Conservation (phyloP, 305 asterid species). For the Salvia sclarea region DNA sequence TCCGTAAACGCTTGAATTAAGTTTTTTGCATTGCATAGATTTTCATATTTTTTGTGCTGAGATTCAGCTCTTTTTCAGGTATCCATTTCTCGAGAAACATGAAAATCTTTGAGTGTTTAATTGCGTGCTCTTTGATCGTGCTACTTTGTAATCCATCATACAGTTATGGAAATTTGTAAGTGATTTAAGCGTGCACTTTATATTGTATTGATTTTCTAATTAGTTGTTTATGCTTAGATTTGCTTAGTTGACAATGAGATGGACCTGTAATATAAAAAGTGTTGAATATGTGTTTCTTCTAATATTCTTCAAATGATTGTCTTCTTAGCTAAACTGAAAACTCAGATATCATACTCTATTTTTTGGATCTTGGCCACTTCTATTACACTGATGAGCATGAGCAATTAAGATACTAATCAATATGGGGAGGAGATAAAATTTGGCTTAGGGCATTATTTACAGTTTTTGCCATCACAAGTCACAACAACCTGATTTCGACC, state of each 20-base stretch:
- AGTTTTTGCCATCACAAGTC: neutral
- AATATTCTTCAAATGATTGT: slow-evolving; percentile 2
- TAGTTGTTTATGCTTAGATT: neutral
- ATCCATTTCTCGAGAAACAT: slow-evolving; percentile 22
- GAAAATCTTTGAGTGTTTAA: slow-evolving; percentile 34
- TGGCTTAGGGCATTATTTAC: neutral
- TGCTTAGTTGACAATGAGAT: neutral
- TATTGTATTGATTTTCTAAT: slow-evolving; percentile 6
- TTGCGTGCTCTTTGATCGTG: slow-evolving; percentile 25
- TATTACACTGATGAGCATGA: neutral
- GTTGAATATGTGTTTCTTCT: neutral
- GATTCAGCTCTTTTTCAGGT: slow-evolving; percentile 22
- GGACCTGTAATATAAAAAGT: neutral
- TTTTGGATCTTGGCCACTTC: neutral
- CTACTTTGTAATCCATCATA: slow-evolving; percentile 24
- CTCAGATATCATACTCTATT: neutral
- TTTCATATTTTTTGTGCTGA: slow-evolving; percentile 10
- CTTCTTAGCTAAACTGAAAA: neutral
- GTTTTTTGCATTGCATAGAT: neutral
- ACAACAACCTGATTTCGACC: neutral
- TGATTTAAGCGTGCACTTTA: slow-evolving; percentile 9
- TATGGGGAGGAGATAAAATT: slow-evolving; percentile 4
- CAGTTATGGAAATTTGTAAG: slow-evolving; percentile 43
- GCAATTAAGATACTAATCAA: neutral
- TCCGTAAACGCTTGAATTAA: neutral